Conservation (phyloP, 2,329 filamentous ascomycete genomes). For the Diaporthe vexans region DNA sequence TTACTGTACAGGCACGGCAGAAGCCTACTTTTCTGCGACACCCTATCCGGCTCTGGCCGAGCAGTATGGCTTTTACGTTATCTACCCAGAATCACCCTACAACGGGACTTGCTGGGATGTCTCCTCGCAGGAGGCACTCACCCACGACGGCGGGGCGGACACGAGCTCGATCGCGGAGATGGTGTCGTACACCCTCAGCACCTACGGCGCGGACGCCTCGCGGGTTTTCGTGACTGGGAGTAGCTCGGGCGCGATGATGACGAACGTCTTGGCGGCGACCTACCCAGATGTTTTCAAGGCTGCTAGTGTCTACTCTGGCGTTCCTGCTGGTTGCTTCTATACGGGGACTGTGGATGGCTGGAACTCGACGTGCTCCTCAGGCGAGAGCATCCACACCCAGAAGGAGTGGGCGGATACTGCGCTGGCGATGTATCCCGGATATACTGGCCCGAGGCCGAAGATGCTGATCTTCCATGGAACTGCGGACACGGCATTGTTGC, state of each 20-base stretch:
- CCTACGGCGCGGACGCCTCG: constrained; percentile 62
- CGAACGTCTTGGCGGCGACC: constrained; percentile 64
- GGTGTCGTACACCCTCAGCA: constrained; percentile 62
- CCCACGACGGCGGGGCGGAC: constrained; percentile 65
- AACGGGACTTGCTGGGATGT: constrained; percentile 71
- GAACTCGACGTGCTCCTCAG: constrained; percentile 68
- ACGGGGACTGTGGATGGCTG: constrained; percentile 58
- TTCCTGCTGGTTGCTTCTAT: constrained; percentile 68
- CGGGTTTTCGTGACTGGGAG: constrained; percentile 64
- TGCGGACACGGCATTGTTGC: constrained; percentile 55
- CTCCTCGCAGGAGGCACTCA: constrained; percentile 63
- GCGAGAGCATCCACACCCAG: constrained; percentile 59
- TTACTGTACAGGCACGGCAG: constrained; percentile 42
- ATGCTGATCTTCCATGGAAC: constrained; percentile 62
- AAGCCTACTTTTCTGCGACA: constrained; percentile 64
- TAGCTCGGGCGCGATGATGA: constrained; percentile 69
- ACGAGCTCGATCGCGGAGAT: constrained; percentile 67
- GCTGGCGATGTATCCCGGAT: constrained; percentile 65
- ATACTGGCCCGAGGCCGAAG: constrained; percentile 56
- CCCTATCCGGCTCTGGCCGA: constrained; percentile 68
- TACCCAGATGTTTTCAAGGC: constrained; percentile 70
- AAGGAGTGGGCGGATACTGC: constrained; percentile 58
- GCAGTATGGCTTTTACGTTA: constrained; percentile 67
- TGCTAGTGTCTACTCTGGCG: constrained; percentile 65
- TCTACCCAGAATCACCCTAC: constrained; percentile 60